phyloP scores from a whole-genome alignment of 1,139 yeast genomes.

The Candida pseudoviswanathii region DNA sequence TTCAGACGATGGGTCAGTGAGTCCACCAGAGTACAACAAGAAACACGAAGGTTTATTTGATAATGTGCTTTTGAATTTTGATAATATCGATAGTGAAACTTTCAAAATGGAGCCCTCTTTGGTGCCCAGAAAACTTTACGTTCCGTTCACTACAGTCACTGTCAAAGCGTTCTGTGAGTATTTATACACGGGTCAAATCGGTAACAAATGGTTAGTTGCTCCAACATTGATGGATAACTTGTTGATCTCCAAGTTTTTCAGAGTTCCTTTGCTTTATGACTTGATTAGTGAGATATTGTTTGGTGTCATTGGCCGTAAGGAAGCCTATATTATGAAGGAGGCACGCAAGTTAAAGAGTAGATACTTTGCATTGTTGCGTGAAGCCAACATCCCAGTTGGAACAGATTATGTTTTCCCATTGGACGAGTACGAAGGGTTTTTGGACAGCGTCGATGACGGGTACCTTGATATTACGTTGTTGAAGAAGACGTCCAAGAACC shows the following conservation, averaged over 20 bases:
- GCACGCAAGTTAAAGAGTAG: slow-evolving; percentile 35
- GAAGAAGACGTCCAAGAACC: slow-evolving; percentile 42
- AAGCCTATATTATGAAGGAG: slow-evolving; percentile 49
- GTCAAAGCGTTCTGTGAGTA: slow-evolving; percentile 71
- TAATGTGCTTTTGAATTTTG: slow-evolving; percentile 39
- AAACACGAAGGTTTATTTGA: slow-evolving; percentile 21
- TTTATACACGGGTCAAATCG: slow-evolving; percentile 76
- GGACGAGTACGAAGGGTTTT: slow-evolving; percentile 74
- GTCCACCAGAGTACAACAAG: slow-evolving; percentile 2
- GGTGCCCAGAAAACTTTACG: slow-evolving; percentile 65
- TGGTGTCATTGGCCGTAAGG: slow-evolving; percentile 68
- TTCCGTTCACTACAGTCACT: slow-evolving; percentile 65
- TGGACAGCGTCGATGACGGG: slow-evolving; percentile 66
- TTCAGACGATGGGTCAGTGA: slow-evolving; percentile 5
- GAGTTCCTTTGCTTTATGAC: slow-evolving; percentile 69
- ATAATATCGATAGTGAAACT: slow-evolving; percentile 34
- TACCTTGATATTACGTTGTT: slow-evolving; percentile 58
- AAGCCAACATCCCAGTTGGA: slow-evolving; percentile 26
- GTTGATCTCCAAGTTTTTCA: slow-evolving; percentile 61
- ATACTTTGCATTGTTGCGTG: slow-evolving; percentile 28
- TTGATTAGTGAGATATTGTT: slow-evolving; percentile 67
- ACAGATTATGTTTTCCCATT: slow-evolving; percentile 37
- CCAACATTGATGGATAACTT: slow-evolving; percentile 70
- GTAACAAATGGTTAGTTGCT: slow-evolving; percentile 66
- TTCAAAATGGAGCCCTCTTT: slow-evolving; percentile 57